Conservation (phyloP, 495 filamentous ascomycete genomes). For the Daldinia vernicosa region DNA sequence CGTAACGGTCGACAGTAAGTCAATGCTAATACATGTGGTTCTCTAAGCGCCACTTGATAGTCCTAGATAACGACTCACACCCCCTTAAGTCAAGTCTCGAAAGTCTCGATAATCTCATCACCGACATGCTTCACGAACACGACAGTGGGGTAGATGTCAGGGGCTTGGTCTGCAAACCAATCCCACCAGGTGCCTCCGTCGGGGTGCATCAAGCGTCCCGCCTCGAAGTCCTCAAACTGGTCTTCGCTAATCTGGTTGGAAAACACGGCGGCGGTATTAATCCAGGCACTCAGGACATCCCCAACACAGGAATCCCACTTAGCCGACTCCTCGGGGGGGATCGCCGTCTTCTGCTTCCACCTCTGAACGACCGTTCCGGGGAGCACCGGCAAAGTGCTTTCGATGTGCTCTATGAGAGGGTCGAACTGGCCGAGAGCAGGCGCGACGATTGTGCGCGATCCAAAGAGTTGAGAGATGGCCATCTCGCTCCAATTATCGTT, state of each 20-base stretch:
- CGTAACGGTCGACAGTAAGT: neutral
- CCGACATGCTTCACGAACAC: neutral
- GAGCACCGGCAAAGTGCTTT: neutral
- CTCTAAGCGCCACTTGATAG: neutral
- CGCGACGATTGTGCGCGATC: neutral
- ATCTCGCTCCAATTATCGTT: neutral
- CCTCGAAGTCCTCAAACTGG: neutral
- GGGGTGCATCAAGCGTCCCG: constrained; percentile 9
- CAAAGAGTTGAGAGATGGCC: constrained; percentile 2
- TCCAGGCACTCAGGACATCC: neutral
- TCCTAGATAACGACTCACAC: neutral
- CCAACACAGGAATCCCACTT: neutral
- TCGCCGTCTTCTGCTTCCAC: neutral
- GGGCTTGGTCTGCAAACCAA: neutral
- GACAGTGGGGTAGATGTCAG: neutral
- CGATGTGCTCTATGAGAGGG: neutral
- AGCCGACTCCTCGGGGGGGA: neutral
- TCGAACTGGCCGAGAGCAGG: neutral
- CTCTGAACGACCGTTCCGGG: neutral
- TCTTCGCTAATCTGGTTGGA: neutral
- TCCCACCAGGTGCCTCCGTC: constrained; percentile 23
- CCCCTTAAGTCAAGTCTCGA: neutral
- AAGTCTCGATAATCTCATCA: neutral
- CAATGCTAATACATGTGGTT: neutral
- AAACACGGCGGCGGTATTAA: neutral